Evolutionary conservation across 1,284 basidiomycete species (phyloP).

Genomic region (Ustilago vetiveriae): DNA sequence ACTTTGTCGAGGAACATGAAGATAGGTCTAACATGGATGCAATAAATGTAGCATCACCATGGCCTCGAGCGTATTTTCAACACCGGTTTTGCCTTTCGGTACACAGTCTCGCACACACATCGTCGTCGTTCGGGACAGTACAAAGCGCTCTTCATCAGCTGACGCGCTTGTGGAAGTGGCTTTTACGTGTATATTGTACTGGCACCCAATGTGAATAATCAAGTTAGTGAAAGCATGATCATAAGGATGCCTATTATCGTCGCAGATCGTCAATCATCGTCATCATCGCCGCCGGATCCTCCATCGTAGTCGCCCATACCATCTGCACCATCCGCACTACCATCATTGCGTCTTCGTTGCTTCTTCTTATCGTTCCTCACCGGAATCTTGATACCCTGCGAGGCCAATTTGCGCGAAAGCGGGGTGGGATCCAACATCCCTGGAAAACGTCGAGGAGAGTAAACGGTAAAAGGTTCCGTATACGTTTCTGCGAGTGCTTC

Average conservation of each 20-base stretch:
- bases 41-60: too few species aligned
- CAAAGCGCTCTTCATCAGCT: neutral
- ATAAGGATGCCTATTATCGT: too few species aligned
- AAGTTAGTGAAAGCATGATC: too few species aligned
- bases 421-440: slow-evolving; percentile 61
- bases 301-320: slow-evolving; percentile 35
- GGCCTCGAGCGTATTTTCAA: too few species aligned
- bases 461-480: slow-evolving; percentile 60
- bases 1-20: neutral
- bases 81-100: too few species aligned
- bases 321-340: slow-evolving; percentile 20
- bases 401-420: slow-evolving; percentile 57
- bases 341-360: slow-evolving; percentile 31
- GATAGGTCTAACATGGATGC: neutral
- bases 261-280: slow-evolving; percentile 45
- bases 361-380: slow-evolving; percentile 61
- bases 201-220: too few species aligned
- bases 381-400: slow-evolving; percentile 62
- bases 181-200: neutral
- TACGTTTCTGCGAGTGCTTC: slow-evolving; percentile 58
- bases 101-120: too few species aligned
- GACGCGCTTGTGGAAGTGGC: neutral
- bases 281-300: slow-evolving; percentile 39
- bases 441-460: slow-evolving; percentile 59
- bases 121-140: neutral